Base-by-base conservation (phyloP, 2,329 filamentous ascomycete genomes). In the Colletotrichum tamarilloi region DNA sequence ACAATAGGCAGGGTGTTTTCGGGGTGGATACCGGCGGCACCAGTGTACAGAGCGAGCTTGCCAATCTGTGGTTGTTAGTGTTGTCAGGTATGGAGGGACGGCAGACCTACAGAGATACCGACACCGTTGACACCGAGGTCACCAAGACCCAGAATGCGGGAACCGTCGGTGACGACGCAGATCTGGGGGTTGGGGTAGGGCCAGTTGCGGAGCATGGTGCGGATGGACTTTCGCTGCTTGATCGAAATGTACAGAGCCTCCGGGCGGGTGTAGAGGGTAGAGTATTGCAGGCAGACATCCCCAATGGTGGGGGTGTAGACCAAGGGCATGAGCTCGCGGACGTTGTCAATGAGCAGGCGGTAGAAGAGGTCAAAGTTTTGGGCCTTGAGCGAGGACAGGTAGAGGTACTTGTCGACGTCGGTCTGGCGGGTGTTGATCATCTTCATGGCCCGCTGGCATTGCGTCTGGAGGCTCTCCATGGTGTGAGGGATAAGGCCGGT, bases 41-140 rank as follows among this genome's bases (percentile, higher is more conserved):
- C 95, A 72, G 95, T 98, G 89, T 99, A 99, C 66, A 99, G 90
- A 75, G 95, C 92, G 75, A 98, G 90, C 87, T 99, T 99, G 81
- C 97, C 97, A 77, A 99, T 91, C 90, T 92, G 77, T 53, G 68
- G 62, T 72, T 75, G 76, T 82, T 73, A 79, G 80, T 1, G 9
- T 8, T 35, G 62, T 22, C 16, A 19, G 4, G 6, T 14, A 14
- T 16, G 30, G 8, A 22, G 22, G 28, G 3, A 3, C 2, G 22
- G 75, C 59, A 63, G 6, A 88, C 90, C 85, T 84, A 92, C 96
- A 75, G 97, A 95, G 84, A 99, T 99, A 77, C 97, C 97, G 87
- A 98, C 97, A 80, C 97, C 97, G 84, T 98, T 98, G 77, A 99
- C 92, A 77, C 97, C 97, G 70, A 98, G 90, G 84, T 99, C 97